Conservation (phyloP, 495 filamentous ascomycete genomes). For the Lichenothelia convexa region DNA sequence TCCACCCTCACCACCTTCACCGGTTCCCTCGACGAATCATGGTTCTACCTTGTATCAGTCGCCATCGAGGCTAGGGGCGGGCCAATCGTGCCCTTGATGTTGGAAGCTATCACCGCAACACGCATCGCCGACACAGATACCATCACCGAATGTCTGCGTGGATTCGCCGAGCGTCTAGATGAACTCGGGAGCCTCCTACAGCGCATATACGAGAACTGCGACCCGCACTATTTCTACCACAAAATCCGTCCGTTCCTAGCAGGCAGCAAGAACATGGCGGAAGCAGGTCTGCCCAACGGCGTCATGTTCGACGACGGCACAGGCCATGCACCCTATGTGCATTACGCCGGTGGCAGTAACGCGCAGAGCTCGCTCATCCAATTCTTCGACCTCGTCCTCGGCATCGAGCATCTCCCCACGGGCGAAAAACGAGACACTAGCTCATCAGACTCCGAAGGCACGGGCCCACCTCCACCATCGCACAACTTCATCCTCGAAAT, state of each 20-base stretch:
- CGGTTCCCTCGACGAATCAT: slow-evolving; percentile 90
- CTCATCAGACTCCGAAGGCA: slow-evolving; percentile 30
- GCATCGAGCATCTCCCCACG: slow-evolving; percentile 80
- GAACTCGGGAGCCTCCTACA: slow-evolving; percentile 56
- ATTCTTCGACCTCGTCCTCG: slow-evolving; percentile 85
- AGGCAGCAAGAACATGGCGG: slow-evolving; percentile 90
- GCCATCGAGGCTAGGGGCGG: slow-evolving; percentile 89
- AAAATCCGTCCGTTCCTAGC: slow-evolving; percentile 86
- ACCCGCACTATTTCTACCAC: slow-evolving; percentile 86
- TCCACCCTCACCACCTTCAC: slow-evolving; percentile 77
- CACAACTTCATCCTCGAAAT: slow-evolving; percentile 94
- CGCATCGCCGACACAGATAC: slow-evolving; percentile 45
- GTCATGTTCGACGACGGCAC: slow-evolving; percentile 70
- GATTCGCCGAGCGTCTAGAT: slow-evolving; percentile 72
- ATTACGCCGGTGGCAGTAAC: slow-evolving; percentile 82
- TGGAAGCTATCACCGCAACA: slow-evolving; percentile 70
- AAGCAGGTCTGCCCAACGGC: slow-evolving; percentile 73
- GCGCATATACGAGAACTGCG: slow-evolving; percentile 83
- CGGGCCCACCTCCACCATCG: slow-evolving; percentile 33
- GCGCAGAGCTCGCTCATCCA: slow-evolving; percentile 90
- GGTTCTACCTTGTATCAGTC: slow-evolving; percentile 92
- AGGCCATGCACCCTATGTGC: slow-evolving; percentile 45
- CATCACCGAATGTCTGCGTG: slow-evolving; percentile 55
- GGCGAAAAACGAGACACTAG: slow-evolving; percentile 39
- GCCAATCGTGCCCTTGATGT: slow-evolving; percentile 74